A percentile compares a stretch with the other conserved stretches of the same genome.
Evolutionary conservation across 495 filamentous ascomycete genomes (phyloP).

Genomic region (Pyronema domesticum): DNA sequence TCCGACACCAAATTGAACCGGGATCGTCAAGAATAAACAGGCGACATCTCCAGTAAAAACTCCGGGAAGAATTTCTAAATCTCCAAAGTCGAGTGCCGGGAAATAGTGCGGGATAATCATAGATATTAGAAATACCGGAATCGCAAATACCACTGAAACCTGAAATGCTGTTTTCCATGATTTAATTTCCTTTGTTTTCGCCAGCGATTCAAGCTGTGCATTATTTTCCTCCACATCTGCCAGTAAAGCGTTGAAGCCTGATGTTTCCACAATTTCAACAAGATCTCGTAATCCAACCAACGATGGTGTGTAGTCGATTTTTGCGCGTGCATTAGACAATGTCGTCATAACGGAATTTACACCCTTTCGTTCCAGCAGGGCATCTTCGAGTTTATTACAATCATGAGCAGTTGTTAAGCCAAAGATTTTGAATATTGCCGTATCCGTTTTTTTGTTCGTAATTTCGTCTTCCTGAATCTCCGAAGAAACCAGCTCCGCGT

Average conservation of each 20-base stretch:
- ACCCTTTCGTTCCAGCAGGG: slow-evolving; percentile 46
- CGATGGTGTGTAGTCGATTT: slow-evolving; percentile 49
- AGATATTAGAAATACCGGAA: slow-evolving; percentile 82
- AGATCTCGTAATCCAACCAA: slow-evolving; percentile 61
- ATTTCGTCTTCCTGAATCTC: slow-evolving; percentile 29
- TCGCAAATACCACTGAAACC: slow-evolving; percentile 56
- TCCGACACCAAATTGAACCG: slow-evolving; percentile 92
- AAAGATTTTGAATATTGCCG: slow-evolving; percentile 58
- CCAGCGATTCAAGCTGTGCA: slow-evolving; percentile 83
- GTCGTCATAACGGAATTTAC: slow-evolving; percentile 55
- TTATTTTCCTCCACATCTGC: slow-evolving; percentile 90
- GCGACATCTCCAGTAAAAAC: slow-evolving; percentile 75
- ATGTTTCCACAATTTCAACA: slow-evolving; percentile 62
- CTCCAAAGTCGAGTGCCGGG: slow-evolving; percentile 34
- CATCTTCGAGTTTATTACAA: slow-evolving; percentile 40
- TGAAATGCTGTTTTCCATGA: slow-evolving; percentile 74
- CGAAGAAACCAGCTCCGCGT: slow-evolving; percentile 59
- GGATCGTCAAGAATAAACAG: slow-evolving; percentile 67
- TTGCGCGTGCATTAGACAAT: slow-evolving; percentile 46
- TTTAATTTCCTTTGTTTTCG: slow-evolving; percentile 89
- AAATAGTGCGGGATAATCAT: slow-evolving; percentile 78
- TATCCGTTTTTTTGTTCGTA: slow-evolving; percentile 31
- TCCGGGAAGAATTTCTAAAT: slow-evolving; percentile 46
- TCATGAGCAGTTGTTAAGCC: slow-evolving; percentile 53
- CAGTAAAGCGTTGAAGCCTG: slow-evolving; percentile 72